phyloP scores from a whole-genome alignment of 768 basidiomycete species.

The Leccinum boreale region DNA sequence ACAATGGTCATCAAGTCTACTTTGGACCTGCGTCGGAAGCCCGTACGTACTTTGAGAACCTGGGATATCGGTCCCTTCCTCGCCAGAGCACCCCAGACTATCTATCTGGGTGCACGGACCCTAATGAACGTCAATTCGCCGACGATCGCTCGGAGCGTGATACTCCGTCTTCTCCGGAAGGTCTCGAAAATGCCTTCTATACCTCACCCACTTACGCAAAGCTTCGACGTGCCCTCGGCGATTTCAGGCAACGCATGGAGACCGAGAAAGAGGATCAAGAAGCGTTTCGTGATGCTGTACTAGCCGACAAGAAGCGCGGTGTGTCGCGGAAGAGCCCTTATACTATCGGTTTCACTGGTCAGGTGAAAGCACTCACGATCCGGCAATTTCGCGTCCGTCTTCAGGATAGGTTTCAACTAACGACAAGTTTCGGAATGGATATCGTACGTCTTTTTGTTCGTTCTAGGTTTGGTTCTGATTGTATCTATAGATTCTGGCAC shows the following conservation, averaged over 20 bases:
- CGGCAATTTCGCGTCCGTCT: slow-evolving; percentile 72
- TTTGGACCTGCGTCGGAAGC: slow-evolving; percentile 74
- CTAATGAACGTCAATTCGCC: slow-evolving; percentile 80
- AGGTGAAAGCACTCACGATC: slow-evolving; percentile 65
- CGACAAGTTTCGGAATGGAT: slow-evolving; percentile 63
- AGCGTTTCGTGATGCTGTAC: slow-evolving; percentile 72
- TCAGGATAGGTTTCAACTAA: slow-evolving; percentile 77
- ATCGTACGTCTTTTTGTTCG: slow-evolving; percentile 40
- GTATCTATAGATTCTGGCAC: slow-evolving; percentile 23
- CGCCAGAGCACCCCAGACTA: slow-evolving; percentile 87
- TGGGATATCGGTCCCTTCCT: slow-evolving; percentile 72
- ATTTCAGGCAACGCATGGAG: slow-evolving; percentile 56
- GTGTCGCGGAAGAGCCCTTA: slow-evolving; percentile 80
- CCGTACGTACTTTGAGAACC: slow-evolving; percentile 69
- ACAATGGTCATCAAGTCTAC: slow-evolving; percentile 79
- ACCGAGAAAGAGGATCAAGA: slow-evolving; percentile 67
- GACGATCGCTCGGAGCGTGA: slow-evolving; percentile 53
- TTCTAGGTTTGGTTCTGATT: not conserved
- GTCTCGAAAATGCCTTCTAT: slow-evolving; percentile 62
- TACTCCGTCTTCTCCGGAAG: slow-evolving; percentile 62
- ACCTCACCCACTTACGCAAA: slow-evolving; percentile 43
- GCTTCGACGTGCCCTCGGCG: slow-evolving; percentile 45
- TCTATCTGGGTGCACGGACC: slow-evolving; percentile 79
- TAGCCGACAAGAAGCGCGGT: slow-evolving; percentile 72
- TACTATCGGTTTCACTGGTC: slow-evolving; percentile 73